Percentiles rank a stretch among this genome's conserved stretches.
Conservation (phyloP, 176 grass and related monocot genomes). For the Phoenix dactylifera region DNA sequence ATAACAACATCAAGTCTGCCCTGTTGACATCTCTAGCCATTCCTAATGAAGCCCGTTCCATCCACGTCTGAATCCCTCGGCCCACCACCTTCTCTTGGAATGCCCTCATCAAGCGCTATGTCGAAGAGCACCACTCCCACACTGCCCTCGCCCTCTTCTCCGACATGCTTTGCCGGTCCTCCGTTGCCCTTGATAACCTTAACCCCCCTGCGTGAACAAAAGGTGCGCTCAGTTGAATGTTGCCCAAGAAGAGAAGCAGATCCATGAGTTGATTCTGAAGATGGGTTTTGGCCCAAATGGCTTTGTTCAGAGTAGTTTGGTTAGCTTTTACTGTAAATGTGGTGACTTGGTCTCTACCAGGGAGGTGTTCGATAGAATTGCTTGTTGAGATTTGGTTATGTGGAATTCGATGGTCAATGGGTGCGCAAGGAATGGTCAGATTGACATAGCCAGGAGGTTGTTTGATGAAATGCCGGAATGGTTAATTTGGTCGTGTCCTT, state of each 20-base stretch:
- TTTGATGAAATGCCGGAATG: background rate
- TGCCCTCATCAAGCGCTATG: no score
- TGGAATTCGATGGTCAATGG: conserved; percentile 2
- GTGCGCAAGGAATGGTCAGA: background rate
- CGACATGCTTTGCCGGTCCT: no score
- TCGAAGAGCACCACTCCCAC: no score
- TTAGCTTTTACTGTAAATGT: conserved; percentile 5
- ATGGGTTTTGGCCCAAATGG: background rate
- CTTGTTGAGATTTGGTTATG: background rate
- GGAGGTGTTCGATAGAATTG: background rate
- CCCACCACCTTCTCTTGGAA: no score
- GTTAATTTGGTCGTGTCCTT: no score
- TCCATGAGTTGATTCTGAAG: background rate
- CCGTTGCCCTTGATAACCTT: no score
- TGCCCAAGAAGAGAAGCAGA: background rate
- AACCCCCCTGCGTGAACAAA: background rate
- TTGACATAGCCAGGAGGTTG: background rate
- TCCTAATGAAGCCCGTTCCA: no score
- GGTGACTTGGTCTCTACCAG: background rate
- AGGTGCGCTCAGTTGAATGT: background rate
- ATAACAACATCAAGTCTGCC: no score
- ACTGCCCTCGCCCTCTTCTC: no score
- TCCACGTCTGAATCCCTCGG: no score
- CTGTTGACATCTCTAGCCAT: no score
- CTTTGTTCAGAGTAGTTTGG: background rate